Conservation (phyloP, 768 basidiomycete species). For the Lactifluus rugatus region DNA sequence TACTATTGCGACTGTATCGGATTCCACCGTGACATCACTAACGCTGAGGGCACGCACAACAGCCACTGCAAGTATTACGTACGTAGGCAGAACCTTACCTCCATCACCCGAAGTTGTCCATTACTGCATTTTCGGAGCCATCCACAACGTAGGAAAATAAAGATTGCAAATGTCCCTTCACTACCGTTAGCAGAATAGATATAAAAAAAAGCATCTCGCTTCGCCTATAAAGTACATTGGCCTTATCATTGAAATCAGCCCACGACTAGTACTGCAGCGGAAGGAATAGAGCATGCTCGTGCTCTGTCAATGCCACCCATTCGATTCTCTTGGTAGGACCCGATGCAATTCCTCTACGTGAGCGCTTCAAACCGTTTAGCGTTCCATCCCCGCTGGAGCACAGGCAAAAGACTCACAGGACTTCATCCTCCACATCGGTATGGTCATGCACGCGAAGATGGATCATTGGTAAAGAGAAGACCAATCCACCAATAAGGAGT, state of each 20-base stretch:
- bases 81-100: neutral
- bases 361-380: neutral
- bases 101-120: no score
- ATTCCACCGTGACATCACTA: neutral
- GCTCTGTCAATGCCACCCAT: neutral
- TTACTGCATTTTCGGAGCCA: neutral
- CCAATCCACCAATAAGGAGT: slow-evolving; percentile 53
- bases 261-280: neutral
- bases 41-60: no score
- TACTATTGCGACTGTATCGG: neutral
- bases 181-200: slow-evolving; percentile 1
- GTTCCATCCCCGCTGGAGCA: neutral
- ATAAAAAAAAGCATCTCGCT: neutral
- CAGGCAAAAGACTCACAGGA: slow-evolving; percentile 36
- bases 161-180: neutral
- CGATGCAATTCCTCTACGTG: slow-evolving; percentile 8
- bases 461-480: slow-evolving; percentile 68
- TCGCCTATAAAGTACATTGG: slow-evolving; percentile 1
- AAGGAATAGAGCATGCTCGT: neutral
- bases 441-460: slow-evolving; percentile 57
- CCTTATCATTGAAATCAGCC: neutral
- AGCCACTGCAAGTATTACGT: neutral
- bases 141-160: neutral
- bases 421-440: slow-evolving; percentile 43
- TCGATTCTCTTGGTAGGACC: slow-evolving; percentile 1